Evolutionary conservation across 2,329 filamentous ascomycete species (phyloP).

Genomic region (Penicillium aurantiogriseum): DNA sequence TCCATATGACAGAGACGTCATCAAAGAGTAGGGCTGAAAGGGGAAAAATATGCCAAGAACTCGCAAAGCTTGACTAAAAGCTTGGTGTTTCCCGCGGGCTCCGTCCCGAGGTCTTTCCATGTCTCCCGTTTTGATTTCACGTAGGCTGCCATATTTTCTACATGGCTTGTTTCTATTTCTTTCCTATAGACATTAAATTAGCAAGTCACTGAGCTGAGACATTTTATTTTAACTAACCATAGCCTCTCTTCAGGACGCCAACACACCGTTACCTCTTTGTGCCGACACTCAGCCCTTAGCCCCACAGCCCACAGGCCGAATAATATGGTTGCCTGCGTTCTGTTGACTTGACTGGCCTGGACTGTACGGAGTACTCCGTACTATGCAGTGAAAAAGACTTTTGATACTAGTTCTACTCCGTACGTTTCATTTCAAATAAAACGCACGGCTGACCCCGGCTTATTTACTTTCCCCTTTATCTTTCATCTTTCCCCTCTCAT

Average conservation of each 20-base stretch:
- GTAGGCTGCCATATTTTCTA: neutral
- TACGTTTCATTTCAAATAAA: neutral
- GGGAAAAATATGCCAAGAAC: conserved; percentile 3
- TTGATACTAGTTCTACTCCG: neutral
- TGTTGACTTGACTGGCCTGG: neutral
- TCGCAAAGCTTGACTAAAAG: conserved; percentile 11
- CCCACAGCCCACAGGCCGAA: conserved; percentile 1
- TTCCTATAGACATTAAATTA: too few species aligned
- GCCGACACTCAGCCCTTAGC: conserved; percentile 3
- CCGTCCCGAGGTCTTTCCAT: too few species aligned
- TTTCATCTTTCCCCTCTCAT: neutral
- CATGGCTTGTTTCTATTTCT: neutral
- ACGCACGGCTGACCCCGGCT: neutral
- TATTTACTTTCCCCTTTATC: neutral
- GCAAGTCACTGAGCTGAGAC: too few species aligned
- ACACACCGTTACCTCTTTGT: neutral
- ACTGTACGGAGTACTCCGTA: too few species aligned
- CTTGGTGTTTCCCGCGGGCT: neutral
- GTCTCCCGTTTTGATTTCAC: neutral
- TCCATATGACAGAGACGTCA: neutral
- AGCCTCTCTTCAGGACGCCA: neutral
- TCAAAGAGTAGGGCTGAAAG: neutral
- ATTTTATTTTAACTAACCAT: neutral
- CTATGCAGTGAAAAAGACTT: neutral
- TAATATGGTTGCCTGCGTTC: conserved; percentile 1